Conservation (phyloP, 495 filamentous ascomycete species). For the Cudoniella acicularis region DNA sequence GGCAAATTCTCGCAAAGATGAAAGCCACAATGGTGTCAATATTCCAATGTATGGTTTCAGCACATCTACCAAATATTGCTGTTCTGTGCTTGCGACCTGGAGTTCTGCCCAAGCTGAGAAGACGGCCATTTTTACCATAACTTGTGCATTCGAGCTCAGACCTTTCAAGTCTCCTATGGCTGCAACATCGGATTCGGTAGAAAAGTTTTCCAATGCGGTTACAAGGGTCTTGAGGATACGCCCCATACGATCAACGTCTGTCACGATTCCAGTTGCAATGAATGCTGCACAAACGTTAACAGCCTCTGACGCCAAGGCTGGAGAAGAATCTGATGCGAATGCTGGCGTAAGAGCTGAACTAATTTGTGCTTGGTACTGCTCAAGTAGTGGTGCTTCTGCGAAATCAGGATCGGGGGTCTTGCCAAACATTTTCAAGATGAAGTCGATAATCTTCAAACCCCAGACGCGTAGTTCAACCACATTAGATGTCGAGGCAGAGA, state of each 20-base stretch:
- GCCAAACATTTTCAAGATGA: constrained; percentile 92
- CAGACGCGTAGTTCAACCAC: constrained; percentile 85
- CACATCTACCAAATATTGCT: constrained; percentile 83
- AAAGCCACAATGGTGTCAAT: constrained; percentile 88
- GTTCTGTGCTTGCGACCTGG: constrained; percentile 92
- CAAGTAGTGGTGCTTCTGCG: constrained; percentile 86
- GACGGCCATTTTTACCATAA: constrained; percentile 97
- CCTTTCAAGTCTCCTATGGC: constrained; percentile 91
- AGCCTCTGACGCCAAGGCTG: constrained; percentile 89
- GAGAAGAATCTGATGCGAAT: constrained; percentile 92
- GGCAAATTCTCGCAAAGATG: constrained; percentile 90
- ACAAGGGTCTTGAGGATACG: constrained; percentile 91
- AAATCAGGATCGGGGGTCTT: constrained; percentile 95
- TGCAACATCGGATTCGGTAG: constrained; percentile 75
- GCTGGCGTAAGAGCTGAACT: constrained; percentile 94
- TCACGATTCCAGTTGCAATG: constrained; percentile 95
- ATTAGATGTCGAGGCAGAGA: constrained; percentile 91
- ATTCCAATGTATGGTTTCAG: constrained; percentile 86
- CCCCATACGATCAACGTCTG: constrained; percentile 96
- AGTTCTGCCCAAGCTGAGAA: constrained; percentile 99
- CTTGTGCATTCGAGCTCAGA: constrained; percentile 91
- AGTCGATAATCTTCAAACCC: constrained; percentile 89
- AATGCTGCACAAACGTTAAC: constrained; percentile 98
- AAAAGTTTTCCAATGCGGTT: constrained; percentile 88
- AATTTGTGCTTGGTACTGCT: constrained; percentile 98